Evolutionary conservation across 192 early-diverging fungal species (phyloP), one percentile per base, ranked within the genome.

Genomic region (Entomortierella chlamydospora): DNA sequence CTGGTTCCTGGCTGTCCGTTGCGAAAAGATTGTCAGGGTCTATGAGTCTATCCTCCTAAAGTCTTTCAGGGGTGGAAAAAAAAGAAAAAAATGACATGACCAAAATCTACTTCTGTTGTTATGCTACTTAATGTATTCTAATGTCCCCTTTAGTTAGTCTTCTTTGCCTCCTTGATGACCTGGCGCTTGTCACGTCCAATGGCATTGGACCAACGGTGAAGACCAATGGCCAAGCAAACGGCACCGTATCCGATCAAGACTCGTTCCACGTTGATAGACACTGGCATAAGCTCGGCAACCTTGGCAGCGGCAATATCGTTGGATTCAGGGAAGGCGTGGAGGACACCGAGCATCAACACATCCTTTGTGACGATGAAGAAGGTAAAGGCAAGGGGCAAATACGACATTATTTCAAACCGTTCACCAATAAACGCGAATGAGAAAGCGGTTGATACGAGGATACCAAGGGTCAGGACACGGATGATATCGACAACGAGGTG

Each of bases 141-240:
- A 54, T 8, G 23, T 54, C 30, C 6, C 1, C 15, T 41, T 74
- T 79, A 79, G 25, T 79, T 50, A 31, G 43, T 53, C 67, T 79
- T 79, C 68, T 70, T 61, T 22, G 17, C 74, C 68, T 78, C 68
- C 26, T 54, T 26, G 34, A 79, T 79, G 57, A 79, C 76, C 68
- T 79, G 76, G 53, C 76, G 76, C 57, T 79, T 79, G 52, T 79
- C 76, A 29, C 76, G 67, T 30, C 76, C 76, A 57, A 79, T 79
- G 57, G 76, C 76, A 30, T 70, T 69, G 25, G 76, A 64, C 76
- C 76, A 79, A 29, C 52, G 57, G 68, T 70, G 70, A 54, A 79
- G 68, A 66, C 76, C 76, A 12, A 39, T 49, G 52, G 52, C 62
- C 49, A 79, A 50, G 37, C 29, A 65, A 9, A 65, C 1, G 10